Evolutionary conservation across 73 alveolate species (phyloP), one percentile per base, ranked within the genome.

Genomic region (Breviolum minutum): DNA sequence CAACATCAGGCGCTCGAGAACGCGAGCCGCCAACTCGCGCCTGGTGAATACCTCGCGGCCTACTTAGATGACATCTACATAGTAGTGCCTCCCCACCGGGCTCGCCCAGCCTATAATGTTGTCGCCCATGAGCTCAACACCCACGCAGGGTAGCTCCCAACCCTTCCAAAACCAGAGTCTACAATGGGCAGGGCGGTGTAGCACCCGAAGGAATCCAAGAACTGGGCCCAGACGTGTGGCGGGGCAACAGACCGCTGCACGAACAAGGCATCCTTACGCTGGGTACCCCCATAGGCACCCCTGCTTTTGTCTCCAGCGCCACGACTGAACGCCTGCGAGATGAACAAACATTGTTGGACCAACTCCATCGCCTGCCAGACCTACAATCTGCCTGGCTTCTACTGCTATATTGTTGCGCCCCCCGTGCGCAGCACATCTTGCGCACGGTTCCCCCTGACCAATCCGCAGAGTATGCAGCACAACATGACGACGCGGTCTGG

Each of bases 151-250:
- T 77, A 8, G 14, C 62, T 22, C 19, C 86, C 86, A 77, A 77
- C 63, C 63, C 63, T 20, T 10, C 27, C 11, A 77, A 77, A 30
- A 77, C 86, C 64, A 61, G 86, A 22, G 86, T 77, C 24, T 77
- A 77, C 86, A 77, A 20, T 20, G 32, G 62, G 24, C 22, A 26
- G 24, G 86, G 86, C 86, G 63, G 86, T 5, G 7, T 12, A 19
- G 88, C 88, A 27, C 88, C 88, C 7, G 70, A 64, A 40, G 88
- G 88, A 29, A 40, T 80, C 68, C 70, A 24, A 27, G 88, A 30
- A 6, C 88, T 80, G 14, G 88, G 88, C 6, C 88, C 88, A 9
- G 88, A 40, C 70, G 88, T 80, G 16, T 80, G 88, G 88, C 88
- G 88, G 11, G 70, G 88, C 88, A 32, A 80, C 88, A 24, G 64